These are phyloP conservation scores for Neoarthrinium moseri DNA, from an alignment of 2,329 filamentous ascomycete species.

Conservation along the genomic window DNA sequence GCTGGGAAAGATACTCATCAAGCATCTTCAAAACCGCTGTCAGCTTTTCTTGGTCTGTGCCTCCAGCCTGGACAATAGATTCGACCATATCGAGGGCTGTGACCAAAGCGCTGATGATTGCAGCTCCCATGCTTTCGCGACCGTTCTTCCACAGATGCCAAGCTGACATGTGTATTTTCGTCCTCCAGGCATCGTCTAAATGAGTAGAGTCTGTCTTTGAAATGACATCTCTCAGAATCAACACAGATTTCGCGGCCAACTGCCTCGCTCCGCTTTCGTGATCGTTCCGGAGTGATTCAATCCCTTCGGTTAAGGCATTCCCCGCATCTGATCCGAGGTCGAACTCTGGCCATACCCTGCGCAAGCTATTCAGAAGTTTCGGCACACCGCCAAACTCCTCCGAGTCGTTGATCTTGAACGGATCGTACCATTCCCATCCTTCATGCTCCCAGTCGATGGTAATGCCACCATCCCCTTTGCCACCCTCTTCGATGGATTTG, in stretches of 20 bases:
- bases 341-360: slow-evolving; percentile 58
- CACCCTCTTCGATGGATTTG: slow-evolving; percentile 33
- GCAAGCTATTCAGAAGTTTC: slow-evolving; percentile 54
- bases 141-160: slow-evolving; percentile 67
- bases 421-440: slow-evolving; percentile 56
- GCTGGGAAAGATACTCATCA: slow-evolving; percentile 19
- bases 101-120: slow-evolving; percentile 52
- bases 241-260: slow-evolving; percentile 53
- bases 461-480: slow-evolving; percentile 43
- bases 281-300: slow-evolving; percentile 52
- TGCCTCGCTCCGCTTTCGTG: slow-evolving; percentile 59
- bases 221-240: slow-evolving; percentile 46
- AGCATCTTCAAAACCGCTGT: slow-evolving; percentile 20
- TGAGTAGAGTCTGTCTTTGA: slow-evolving; percentile 25
- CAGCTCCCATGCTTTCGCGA: slow-evolving; percentile 64
- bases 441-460: slow-evolving; percentile 63
- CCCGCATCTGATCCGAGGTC: slow-evolving; percentile 47
- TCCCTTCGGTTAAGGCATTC: slow-evolving; percentile 40
- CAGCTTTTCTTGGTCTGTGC: slow-evolving; percentile 22
- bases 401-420: slow-evolving; percentile 44
- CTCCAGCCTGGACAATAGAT: slow-evolving; percentile 16
- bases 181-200: slow-evolving; percentile 44
- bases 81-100: slow-evolving; percentile 41
- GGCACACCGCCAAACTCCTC: slow-evolving; percentile 53
- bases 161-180: slow-evolving; percentile 47